phyloP scores from a whole-genome alignment of 2,329 filamentous ascomycete genomes.

The Trichoderma endophyticum region DNA sequence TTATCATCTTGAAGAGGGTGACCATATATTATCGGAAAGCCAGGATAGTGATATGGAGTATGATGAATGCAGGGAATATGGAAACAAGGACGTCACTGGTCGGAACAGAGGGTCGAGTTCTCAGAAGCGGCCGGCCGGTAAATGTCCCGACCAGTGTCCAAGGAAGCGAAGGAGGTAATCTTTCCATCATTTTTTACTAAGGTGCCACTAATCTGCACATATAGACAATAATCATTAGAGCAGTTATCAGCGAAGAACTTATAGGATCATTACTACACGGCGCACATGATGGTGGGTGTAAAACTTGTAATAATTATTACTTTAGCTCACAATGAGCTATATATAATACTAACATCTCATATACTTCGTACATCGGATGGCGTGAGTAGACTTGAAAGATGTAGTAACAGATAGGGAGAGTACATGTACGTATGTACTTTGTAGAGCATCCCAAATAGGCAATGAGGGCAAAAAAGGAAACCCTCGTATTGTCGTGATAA shows the following conservation, averaged over 20 bases:
- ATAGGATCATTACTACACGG: not conserved
- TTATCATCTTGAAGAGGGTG: not conserved
- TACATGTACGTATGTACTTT: not conserved
- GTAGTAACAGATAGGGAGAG: not conserved
- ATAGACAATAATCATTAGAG: not conserved
- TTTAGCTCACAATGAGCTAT: not conserved
- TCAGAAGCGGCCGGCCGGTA: not conserved
- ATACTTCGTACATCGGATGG: not conserved
- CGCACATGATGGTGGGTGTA: not conserved
- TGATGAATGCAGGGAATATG: not conserved
- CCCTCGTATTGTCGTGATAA: not conserved
- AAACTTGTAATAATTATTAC: no score
- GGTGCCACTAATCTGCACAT: no score
- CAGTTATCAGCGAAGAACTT: not conserved
- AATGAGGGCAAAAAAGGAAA: not conserved
- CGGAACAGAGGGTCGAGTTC: not conserved
- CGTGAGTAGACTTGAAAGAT: not conserved
- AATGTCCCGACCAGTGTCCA: not conserved
- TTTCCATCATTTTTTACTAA: not conserved
- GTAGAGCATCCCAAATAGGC: not conserved
- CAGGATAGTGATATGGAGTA: not conserved
- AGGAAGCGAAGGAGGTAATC: not conserved
- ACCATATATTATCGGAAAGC: constrained; percentile 1
- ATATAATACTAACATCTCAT: not conserved
- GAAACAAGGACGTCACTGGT: not conserved